Conservation (phyloP, 1,284 basidiomycete species). For the Cryptococcus deneoformans region DNA sequence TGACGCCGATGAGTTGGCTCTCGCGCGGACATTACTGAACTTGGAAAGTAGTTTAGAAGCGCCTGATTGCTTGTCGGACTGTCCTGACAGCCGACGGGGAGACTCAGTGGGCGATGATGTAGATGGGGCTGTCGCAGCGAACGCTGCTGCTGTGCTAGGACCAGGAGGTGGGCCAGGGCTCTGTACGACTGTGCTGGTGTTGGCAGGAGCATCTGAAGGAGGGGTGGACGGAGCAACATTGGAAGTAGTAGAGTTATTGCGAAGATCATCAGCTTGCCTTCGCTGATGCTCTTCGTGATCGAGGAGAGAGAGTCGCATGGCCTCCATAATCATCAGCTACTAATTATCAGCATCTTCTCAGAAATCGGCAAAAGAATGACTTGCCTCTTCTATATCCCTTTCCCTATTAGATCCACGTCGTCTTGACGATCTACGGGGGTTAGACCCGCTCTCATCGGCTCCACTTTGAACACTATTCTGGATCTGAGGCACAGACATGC, state of each 20-base stretch:
- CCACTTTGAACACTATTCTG: constrained; percentile 2
- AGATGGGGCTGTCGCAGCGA: neutral
- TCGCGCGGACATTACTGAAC: constrained; percentile 21
- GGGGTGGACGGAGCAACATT: neutral
- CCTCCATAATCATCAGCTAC: constrained; percentile 97
- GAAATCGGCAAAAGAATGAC: constrained; percentile 23
- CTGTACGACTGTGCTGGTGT: neutral
- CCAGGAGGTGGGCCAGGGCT: constrained; percentile 2
- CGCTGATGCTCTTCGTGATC: constrained; percentile 67
- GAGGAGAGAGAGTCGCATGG: constrained; percentile 89
- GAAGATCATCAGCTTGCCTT: constrained; percentile 29
- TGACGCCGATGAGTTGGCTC: constrained; percentile 15
- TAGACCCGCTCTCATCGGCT: constrained; percentile 1
- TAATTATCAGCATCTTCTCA: neutral
- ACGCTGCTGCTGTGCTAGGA: neutral
- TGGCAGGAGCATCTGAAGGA: constrained; percentile 7
- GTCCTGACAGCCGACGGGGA: constrained; percentile 4
- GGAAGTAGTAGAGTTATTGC: neutral
- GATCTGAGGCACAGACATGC: constrained; percentile 32
- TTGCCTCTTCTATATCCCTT: constrained; percentile 82
- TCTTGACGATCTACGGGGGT: constrained; percentile 20
- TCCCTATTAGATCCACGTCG: constrained; percentile 55
- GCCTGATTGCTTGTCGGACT: constrained; percentile 8
- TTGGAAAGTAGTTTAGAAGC: constrained; percentile 36
- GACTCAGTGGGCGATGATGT: constrained; percentile 5